Base-by-base conservation (phyloP, 1,139 yeast genomes). In the Debaryomyces subglobosus region DNA sequence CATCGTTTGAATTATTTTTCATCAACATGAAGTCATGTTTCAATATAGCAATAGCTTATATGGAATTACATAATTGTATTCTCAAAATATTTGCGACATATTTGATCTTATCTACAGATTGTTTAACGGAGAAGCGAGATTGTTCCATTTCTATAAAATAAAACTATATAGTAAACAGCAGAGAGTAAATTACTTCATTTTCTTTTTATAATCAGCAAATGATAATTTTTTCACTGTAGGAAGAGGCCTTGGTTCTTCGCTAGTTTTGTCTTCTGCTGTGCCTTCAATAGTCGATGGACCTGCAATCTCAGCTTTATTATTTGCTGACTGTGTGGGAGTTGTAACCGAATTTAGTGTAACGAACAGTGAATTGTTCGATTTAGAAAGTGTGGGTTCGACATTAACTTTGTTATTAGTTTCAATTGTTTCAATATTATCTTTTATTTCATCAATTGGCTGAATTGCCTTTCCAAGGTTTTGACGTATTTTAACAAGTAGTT, bases 201-300 rank as follows among this genome's bases (percentile, higher is more conserved):
- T 86, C 71, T 82, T 85, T 64, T 84, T 85, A 65, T 89, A 89
- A 62, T 89, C 96, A 1, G 96, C 96, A 67, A 89, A 85, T 32
- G 92, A 86, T 52, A 89, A 70, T 65, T 88, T 87, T 71, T 89
- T 89, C 54, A 78, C 81, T 8, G 72, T 64, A 55, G 59, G 65
- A 35, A 56, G 68, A 34, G 64, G 64, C 4, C 62, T 68, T 37
- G 64, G 63, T 5, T 62, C 54, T 20, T 32, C 36, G 15, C 7
- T n/a, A 10, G 32, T 8, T 21, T 29, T 25, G 16, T 29, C 39
- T n/a, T 36, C 39, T 15, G 29, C 24, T 9, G 29, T 8, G 7
- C 12, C 39, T 13, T 16, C 33, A 20, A 7, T 18, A 24, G 39
- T 6, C 7, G 35, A 10, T n/a, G 12, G 23, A 12, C 8, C 54